Evolutionary conservation across 1,284 basidiomycete genomes (phyloP), one percentile per base, ranked within the genome.

Genomic region (Fistulina hepatica): DNA sequence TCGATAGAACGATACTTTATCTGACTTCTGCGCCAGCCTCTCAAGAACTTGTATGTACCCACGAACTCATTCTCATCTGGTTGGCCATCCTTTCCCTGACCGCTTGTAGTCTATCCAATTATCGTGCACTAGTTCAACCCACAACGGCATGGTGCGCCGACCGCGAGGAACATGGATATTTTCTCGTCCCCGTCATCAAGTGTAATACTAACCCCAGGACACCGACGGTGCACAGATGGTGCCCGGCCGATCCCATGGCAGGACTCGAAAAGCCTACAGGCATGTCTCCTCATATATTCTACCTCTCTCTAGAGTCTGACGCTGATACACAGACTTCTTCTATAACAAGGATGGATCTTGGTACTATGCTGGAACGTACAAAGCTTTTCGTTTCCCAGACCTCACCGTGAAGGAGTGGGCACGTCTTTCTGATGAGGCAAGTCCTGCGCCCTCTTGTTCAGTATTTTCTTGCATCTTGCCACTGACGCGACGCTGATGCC

Each of bases 331-430:
- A 83, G 81, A 83, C 50, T 84, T 78, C 45, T 83, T 84, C 54
- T 84, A 74, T 48, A 76, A 76, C 53, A 81, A 74, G 51, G 77
- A 81, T 39, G 76, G 76, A 10, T 71, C 72, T 44, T 84, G 79
- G 79, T 83, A 84, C 52, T 84, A 84, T 43, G 81, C 81, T 11
- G 81, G 81, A n/a, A 64, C 72, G 6, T 85, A 85, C 56, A 70
- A 65, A 37, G 69, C 69, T 1, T 73, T 83, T 50, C 59, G 64
- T 36, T 63, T 85, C 33, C 73, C 73, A 21, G 72, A 81, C 43
- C 58, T 84, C 12, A 72, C 71, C 2, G 54, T 63, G 4, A 71
- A 71, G 40, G 81, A 84, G 53, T 84, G 79, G 75, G 69, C 69
- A 16, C 69, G 67, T 31, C 63, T 84, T 17, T 69, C 75, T 12